phyloP scores from a whole-genome alignment of 176 grass and related monocot species.

The Oryza meyeriana region DNA sequence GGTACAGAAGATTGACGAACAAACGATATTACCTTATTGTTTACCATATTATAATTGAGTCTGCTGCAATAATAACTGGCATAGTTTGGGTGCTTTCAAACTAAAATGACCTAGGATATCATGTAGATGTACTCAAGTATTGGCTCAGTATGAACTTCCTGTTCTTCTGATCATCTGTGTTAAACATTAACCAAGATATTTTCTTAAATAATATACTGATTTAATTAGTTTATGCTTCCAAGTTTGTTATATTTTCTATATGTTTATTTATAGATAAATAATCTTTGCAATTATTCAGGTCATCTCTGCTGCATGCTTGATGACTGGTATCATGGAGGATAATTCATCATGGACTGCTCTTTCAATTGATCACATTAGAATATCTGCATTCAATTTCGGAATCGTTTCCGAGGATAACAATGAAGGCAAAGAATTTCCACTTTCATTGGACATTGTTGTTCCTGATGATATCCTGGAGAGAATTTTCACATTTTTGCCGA shows the following conservation, averaged over 20 bases:
- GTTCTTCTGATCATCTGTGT: neutral
- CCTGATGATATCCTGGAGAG: conserved; percentile 88
- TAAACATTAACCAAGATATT: neutral
- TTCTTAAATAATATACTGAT: neutral
- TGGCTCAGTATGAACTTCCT: neutral
- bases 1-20: neutral
- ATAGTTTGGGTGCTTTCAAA: neutral
- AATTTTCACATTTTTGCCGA: conserved; percentile 83
- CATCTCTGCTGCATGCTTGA: conserved; percentile 15
- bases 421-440: conserved; percentile 29
- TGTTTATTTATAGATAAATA: neutral
- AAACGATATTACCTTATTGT: neutral
- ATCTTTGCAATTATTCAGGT: conserved; percentile 39
- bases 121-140: neutral
- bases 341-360: conserved; percentile 46
- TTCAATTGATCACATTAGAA: conserved; percentile 30
- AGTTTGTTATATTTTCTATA: neutral
- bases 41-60: neutral
- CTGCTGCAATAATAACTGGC: neutral
- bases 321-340: conserved; percentile 43
- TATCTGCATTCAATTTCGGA: conserved; percentile 32
- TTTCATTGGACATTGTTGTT: conserved; percentile 60
- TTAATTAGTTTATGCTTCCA: neutral
- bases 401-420: conserved; percentile 28
- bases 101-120: neutral